Evolutionary conservation across 495 filamentous ascomycete genomes (phyloP), one percentile per base, ranked within the genome.

Genomic region (Xylaria longipes): DNA sequence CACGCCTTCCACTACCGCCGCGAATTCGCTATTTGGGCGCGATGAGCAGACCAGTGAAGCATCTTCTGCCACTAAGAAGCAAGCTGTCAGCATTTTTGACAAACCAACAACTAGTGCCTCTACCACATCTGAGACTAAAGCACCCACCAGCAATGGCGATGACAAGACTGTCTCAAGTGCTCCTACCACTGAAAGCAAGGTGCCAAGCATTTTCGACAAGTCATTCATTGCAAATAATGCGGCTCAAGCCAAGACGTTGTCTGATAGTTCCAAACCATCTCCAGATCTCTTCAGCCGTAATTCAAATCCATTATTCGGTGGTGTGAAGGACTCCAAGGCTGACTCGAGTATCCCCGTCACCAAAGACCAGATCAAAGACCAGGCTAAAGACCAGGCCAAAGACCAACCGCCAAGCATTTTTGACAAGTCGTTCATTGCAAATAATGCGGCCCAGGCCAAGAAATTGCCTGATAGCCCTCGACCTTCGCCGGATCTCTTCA

Each of bases 1-100:
- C 31, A 31, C 76, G 68, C 35, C 74, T 71, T 1, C 75, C 3
- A 52, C 29, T 20, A 5, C 45, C 5, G 8, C n/a, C n/a, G 57
- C n/a, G 5, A 22, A 50, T 71, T 65, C 33, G 67, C 70, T 52
- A 73, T 77, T 60, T 77, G 78, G 45, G 73, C 77, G 37, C 71
- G 25, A 50, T 9, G 33, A 65, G 9, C 60, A 68, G 76, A 79
- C 69, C 64, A 74, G 41, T 65, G 73, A 41, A 74, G 75, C 39
- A 57, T 75, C 35, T 71, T 71, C 58, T 73, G 78, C 65, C 76
- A 78, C 37, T 69, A 69, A 60, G 41, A 70, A 65, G 72, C 75
- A 60, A 37, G 76, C 54, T 70, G 75, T 35, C 71, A 78, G 37
- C 43, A 33, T 68, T 22, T 68, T 72, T 60, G 63, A 22, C 20